Percentiles rank a stretch among this genome's conserved stretches.
phyloP scores from a whole-genome alignment of 345 rosid species.

The Lepidium africanum region DNA sequence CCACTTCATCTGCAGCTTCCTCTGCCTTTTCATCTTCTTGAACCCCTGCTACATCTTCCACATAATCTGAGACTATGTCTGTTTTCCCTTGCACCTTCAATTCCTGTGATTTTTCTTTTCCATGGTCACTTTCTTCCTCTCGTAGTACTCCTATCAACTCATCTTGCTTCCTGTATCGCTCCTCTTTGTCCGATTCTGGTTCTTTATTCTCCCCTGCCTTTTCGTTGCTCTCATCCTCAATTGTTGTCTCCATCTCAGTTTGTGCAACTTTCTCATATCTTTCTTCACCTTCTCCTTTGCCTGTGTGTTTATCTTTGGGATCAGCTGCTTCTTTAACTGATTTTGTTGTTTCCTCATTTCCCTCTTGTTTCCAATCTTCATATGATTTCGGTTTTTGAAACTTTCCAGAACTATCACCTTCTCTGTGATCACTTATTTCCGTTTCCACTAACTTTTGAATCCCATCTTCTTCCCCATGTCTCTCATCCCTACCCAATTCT shows the following conservation, averaged over 20 bases:
- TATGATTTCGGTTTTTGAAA: background rate
- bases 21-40: background rate
- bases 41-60: background rate
- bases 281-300: background rate
- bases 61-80: background rate
- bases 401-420: background rate
- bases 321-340: background rate
- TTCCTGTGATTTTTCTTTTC: background rate
- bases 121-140: background rate
- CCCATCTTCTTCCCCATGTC: background rate
- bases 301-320: background rate
- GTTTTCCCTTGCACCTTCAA: background rate
- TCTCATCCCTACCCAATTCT: background rate
- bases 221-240: background rate
- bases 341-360: background rate
- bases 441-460: background rate
- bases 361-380: background rate
- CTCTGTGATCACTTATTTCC: background rate
- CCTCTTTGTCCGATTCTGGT: background rate
- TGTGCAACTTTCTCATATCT: background rate
- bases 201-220: background rate
- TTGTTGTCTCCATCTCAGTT: background rate
- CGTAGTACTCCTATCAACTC: background rate
- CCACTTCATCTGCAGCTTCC: constrained; percentile 6
- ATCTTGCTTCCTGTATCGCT: background rate